Percentiles rank a stretch among this genome's conserved stretches.
Evolutionary conservation across 208 protist genomes (phyloP).

Genomic region (Trypanosoma platydactyli): DNA sequence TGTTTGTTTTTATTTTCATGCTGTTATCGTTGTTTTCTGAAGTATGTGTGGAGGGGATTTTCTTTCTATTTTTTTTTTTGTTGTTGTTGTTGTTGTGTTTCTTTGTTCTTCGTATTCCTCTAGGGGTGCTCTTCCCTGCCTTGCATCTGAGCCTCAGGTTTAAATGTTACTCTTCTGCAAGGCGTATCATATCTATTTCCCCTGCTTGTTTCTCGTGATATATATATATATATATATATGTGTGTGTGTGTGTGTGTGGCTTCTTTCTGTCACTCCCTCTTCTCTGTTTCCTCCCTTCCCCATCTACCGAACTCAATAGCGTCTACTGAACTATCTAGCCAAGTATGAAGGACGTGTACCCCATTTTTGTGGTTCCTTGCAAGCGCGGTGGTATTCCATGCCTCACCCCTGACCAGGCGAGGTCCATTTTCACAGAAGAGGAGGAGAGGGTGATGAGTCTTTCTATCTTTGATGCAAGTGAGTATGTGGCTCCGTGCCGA

Average conservation of each 20-base stretch:
- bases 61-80: constrained; percentile 1
- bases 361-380: constrained; percentile 67
- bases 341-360: constrained; percentile 13
- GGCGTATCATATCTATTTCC: no score
- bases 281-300: background rate
- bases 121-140: no score
- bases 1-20: constrained; percentile 21
- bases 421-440: constrained; percentile 44
- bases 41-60: background rate
- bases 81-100: background rate
- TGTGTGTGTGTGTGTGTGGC: background rate
- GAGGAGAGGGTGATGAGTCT: constrained; percentile 64
- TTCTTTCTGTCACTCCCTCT: no score
- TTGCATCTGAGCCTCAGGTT: no score
- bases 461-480: constrained; percentile 69
- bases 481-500: constrained; percentile 48
- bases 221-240: background rate
- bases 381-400: constrained; percentile 53
- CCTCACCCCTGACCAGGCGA: constrained; percentile 64
- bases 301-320: background rate
- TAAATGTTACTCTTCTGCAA: no score
- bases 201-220: background rate
- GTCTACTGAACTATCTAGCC: background rate
- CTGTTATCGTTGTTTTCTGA: constrained; percentile 7
- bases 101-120: no score